Base-by-base conservation (phyloP, 441 rosid genomes). In the Euphorbia celastroides region DNA sequence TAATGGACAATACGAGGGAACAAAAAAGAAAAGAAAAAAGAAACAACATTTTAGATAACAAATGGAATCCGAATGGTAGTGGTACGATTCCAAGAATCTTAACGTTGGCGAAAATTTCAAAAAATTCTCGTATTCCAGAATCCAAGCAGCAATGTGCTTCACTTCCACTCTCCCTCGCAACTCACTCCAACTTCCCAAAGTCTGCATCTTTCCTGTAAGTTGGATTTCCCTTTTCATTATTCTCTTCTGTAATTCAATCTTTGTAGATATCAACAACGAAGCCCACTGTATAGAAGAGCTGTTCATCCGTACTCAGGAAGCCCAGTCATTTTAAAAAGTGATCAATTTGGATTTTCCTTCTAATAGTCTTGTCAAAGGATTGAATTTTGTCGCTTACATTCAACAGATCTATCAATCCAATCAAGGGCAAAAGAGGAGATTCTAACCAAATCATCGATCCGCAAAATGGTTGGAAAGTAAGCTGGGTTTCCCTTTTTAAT, bases 181-280 rank as follows among this genome's bases (percentile, higher is more conserved):
- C 25, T 51, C 56, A 19, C 26, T 20, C 8, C 56, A 19, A 51
- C 56, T 51, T 51, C 56, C 56, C 56, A 51, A 51, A 51, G 56
- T 19, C 22, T 51, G 1, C 56, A 51, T 51, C 56, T 51, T 20
- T 19, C 13, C 5, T 51, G 56, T 51, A 20, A 51, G 26, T 51
- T 51, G 19, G 12, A 51, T 51, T 20, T 44, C 50, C 50, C 17
- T 44, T 44, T 16, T 5, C 3, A 3, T 2, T 1, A 13, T 5
- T 2, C 50, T 44, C 17, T 44, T 44, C 13, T 44, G 17, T 4
- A 9, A 3, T 34, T 9, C 38, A 34, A 34, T 44, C 19, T 51
- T 26, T 79, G 27, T 34, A 56, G 60, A 56, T 8, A 13, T 17
- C 60, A 25, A 56, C 38, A 38, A 28, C 30, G 25, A 57, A 27